These are phyloP conservation scores for Salix koriyanagi DNA, from an alignment of 345 rosid genomes.

Conservation along the genomic window DNA sequence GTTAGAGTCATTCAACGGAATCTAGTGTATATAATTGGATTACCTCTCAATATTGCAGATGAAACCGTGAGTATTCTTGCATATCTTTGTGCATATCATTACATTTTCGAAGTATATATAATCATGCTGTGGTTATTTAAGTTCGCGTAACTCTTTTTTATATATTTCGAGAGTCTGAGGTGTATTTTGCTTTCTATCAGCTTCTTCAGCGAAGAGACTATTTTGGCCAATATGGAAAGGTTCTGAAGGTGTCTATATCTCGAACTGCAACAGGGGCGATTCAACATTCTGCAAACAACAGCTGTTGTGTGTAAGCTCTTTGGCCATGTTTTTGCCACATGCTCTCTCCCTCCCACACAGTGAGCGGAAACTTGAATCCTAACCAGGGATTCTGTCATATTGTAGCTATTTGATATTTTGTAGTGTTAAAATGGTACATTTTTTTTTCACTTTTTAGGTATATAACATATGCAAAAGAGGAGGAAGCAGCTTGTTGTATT, in stretches of 20 bases:
- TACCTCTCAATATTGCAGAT: constrained; percentile 82
- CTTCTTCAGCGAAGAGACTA: constrained; percentile 72
- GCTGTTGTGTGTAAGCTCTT: constrained; percentile 78
- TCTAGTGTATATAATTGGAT: constrained; percentile 84
- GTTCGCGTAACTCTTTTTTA: neutral
- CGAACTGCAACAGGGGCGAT: constrained; percentile 73
- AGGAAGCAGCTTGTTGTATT: constrained; percentile 85
- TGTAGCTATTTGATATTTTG: neutral
- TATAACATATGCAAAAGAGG: constrained; percentile 78
- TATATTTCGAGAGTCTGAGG: neutral
- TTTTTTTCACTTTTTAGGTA: constrained; percentile 39
- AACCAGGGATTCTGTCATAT: neutral
- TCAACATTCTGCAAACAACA: constrained; percentile 79
- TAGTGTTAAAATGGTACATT: neutral
- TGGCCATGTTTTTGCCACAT: neutral
- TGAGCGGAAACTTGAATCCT: neutral
- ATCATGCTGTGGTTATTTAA: neutral
- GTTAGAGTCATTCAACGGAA: constrained; percentile 79
- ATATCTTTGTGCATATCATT: neutral
- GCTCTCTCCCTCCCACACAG: neutral
- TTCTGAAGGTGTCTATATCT: constrained; percentile 80
- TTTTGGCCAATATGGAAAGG: constrained; percentile 93
- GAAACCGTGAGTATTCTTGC: constrained; percentile 52
- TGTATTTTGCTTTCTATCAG: constrained; percentile 28
- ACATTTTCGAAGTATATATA: neutral